Conservation (phyloP, 768 basidiomycete genomes). For the Hemileccinum rubropunctum region DNA sequence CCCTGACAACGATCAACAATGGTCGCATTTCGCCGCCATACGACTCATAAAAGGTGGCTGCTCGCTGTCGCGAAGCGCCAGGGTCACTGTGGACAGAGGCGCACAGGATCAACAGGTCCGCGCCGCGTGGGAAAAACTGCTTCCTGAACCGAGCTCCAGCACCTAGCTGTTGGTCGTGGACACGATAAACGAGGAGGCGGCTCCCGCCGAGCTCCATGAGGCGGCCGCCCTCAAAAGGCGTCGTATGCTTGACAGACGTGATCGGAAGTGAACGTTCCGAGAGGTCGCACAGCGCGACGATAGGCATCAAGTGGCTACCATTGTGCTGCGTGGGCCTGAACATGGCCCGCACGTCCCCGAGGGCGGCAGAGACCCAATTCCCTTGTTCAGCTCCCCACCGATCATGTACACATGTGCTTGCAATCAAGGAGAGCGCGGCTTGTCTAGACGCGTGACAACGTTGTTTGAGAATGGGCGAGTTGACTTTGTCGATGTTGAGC, state of each 20-base stretch:
- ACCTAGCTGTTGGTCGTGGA: conserved; percentile 20
- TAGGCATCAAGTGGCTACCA: conserved; percentile 10
- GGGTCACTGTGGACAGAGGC: conserved; percentile 7
- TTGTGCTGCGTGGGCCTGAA: conserved; percentile 9
- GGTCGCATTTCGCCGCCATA: conserved; percentile 28
- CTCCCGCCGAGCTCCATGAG: conserved; percentile 20
- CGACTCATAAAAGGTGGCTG: conserved; percentile 16
- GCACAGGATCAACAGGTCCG: conserved; percentile 29
- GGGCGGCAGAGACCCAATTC: conserved; percentile 17
- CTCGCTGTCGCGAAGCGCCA: conserved; percentile 7
- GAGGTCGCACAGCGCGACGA: conserved; percentile 24
- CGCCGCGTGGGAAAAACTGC: conserved; percentile 17
- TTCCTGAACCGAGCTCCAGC: conserved; percentile 26
- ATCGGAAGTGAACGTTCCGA: conserved; percentile 4
- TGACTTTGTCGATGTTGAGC: conserved; percentile 27
- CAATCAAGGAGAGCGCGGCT: conserved; percentile 20
- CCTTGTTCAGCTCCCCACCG: conserved; percentile 24
- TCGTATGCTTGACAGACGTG: conserved; percentile 8
- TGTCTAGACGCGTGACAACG: conserved; percentile 28
- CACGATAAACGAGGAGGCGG: conserved; percentile 16
- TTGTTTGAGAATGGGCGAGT: conserved; percentile 27
- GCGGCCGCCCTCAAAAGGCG: conserved; percentile 20
- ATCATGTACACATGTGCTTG: conserved; percentile 16
- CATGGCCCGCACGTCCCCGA: conserved; percentile 26
- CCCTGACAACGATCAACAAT: conserved; percentile 23